These are phyloP conservation scores for Artemisia argyi DNA, from an alignment of 129 eudicot genomes.

Conservation along the genomic window DNA sequence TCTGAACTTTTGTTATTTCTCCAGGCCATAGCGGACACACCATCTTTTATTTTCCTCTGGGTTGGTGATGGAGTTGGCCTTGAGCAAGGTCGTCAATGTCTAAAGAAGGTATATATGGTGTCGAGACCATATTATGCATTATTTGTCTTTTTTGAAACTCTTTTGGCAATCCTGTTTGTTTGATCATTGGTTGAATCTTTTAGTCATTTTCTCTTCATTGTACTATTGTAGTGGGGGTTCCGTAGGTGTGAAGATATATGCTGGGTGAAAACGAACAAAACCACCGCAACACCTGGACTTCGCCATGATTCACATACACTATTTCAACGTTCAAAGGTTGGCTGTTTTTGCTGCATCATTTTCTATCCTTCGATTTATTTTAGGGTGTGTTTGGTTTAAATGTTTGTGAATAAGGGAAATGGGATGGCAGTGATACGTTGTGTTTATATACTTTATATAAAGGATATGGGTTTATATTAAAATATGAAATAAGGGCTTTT, in stretches of 20 bases:
- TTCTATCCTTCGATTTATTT: not conserved
- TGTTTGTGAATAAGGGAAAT: too few relatives aligned
- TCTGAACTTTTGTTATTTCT: slow-evolving; percentile 20
- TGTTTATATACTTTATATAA: too few relatives aligned
- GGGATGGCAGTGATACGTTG: too few relatives aligned
- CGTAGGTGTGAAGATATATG: slow-evolving; percentile 99
- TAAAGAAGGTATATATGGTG: slow-evolving; percentile 67
- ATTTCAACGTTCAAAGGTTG: slow-evolving; percentile 94
- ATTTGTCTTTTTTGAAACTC: not conserved
- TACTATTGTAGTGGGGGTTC: slow-evolving; percentile 83
- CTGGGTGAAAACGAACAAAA: slow-evolving; percentile 99
- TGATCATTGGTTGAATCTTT: not conserved
- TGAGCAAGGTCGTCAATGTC: slow-evolving; percentile 96
- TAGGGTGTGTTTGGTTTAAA: not conserved
- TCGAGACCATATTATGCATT: not conserved
- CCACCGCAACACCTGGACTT: slow-evolving; percentile 83
- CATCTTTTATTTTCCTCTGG: slow-evolving; percentile 95
- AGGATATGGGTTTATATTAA: too few relatives aligned
- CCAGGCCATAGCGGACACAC: slow-evolving; percentile 97
- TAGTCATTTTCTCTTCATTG: slow-evolving; percentile 15
- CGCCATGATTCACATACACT: slow-evolving; percentile 99
- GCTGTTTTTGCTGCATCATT: not conserved
- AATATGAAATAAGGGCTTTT: too few relatives aligned
- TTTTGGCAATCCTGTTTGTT: not conserved
- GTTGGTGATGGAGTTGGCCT: slow-evolving; percentile 99